Evolutionary conservation across 2,329 filamentous ascomycete species (phyloP).

Genomic region (Huntiella bhutanensis): DNA sequence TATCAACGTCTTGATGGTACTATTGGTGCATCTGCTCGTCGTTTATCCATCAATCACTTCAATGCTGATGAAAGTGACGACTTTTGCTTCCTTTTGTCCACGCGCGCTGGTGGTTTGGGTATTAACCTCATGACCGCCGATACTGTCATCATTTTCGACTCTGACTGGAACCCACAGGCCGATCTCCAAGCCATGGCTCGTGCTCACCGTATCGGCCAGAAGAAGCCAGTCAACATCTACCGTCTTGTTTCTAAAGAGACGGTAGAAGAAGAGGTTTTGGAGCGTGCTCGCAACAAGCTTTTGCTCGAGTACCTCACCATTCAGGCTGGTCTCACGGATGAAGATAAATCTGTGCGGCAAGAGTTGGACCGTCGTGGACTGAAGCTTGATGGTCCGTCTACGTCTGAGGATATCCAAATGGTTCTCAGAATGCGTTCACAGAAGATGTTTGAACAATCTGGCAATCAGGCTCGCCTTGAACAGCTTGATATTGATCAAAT

Average conservation of each 20-base stretch:
- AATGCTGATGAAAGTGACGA: conserved; percentile 92
- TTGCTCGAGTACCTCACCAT: conserved; percentile 96
- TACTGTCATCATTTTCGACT: conserved; percentile 94
- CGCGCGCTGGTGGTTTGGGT: conserved; percentile 85
- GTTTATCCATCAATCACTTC: conserved; percentile 94
- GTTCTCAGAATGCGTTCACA: conserved; percentile 97
- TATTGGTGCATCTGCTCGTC: conserved; percentile 69
- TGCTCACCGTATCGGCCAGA: conserved; percentile 93
- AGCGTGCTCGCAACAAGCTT: conserved; percentile 90
- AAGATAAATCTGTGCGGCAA: conserved; percentile 59
- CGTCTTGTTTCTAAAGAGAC: conserved; percentile 95
- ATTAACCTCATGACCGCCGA: conserved; percentile 99
- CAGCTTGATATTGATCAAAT: conserved; percentile 96
- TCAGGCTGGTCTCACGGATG: conserved; percentile 88
- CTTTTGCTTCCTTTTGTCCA: conserved; percentile 91
- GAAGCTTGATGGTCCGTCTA: conserved; percentile 64
- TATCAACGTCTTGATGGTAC: conserved; percentile 93
- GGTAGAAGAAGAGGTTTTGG: conserved; percentile 91
- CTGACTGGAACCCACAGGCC: conserved; percentile 96
- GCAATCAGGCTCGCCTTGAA: conserved; percentile 90
- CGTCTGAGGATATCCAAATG: conserved; percentile 84
- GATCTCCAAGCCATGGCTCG: conserved; percentile 97
- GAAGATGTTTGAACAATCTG: conserved; percentile 95
- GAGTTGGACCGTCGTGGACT: conserved; percentile 61
- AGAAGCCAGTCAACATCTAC: conserved; percentile 89